Evolutionary conservation across 441 rosid species (phyloP).

Genomic region (Populus hybrid): DNA sequence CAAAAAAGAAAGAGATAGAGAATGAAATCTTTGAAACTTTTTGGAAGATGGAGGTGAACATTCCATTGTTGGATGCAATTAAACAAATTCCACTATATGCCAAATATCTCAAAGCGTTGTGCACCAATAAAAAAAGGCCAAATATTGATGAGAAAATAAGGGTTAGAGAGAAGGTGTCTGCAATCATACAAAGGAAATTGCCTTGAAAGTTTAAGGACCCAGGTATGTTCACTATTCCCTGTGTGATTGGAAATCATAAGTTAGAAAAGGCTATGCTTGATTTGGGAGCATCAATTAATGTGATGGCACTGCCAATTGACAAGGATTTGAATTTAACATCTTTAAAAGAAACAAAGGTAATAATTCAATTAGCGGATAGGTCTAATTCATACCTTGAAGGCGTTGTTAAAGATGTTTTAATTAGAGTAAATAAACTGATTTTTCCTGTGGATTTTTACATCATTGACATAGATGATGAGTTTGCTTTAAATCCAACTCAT

Average conservation of each 20-base stretch:
- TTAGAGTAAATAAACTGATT: background rate
- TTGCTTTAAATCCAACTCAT: background rate
- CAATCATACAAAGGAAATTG: background rate
- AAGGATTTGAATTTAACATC: background rate
- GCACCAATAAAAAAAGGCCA: no score
- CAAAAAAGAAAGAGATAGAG: background rate
- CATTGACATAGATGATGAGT: background rate
- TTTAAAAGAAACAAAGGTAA: background rate
- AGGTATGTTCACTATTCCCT: background rate
- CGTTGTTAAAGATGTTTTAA: background rate
- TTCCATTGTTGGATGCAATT: background rate
- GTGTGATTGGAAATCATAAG: background rate
- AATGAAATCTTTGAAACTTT: background rate
- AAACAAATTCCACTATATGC: background rate
- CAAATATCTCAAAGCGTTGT: background rate
- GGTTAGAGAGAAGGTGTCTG: background rate
- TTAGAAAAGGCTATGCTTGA: background rate
- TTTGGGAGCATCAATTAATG: background rate
- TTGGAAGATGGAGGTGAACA: background rate
- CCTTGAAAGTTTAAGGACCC: background rate
- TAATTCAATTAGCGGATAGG: background rate
- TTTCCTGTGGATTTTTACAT: background rate
- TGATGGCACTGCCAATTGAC: background rate
- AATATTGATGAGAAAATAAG: no score
- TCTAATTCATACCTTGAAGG: background rate